Base-by-base conservation (phyloP, 108 stramenopile genomes). In the Nannochloropsis salina region DNA sequence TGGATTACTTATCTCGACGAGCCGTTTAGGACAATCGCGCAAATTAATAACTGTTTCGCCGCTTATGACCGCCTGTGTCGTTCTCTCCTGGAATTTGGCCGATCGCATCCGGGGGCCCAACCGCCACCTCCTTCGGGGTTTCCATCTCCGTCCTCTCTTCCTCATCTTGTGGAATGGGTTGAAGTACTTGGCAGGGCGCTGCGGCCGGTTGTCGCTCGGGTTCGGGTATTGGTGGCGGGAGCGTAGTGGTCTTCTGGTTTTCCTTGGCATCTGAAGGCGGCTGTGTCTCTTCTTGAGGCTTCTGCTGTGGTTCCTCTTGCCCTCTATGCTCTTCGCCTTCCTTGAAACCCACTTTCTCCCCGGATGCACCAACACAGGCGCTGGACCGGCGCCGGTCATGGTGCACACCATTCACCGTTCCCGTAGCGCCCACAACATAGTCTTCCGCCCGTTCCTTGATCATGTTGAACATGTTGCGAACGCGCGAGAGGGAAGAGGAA, bases 361-460 rank as follows among this genome's bases (percentile, higher is more conserved):
- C 61, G 0, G 31, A 31, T 31, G 31, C 31, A 0, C 31, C 31
- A 15, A 0, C 61, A n/a, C 20, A 10, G 12, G 47, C 61, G 61
- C 61, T 74, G 61, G 61, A 74, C 20, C 61, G 61, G n/a, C 61
- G 6, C 61, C 8, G 15, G 20, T 74, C 61, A n/a, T 74, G 61
- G 61, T 74, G 61, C 61, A n/a, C n/a, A 15, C 61, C 8, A 15
- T 15, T 8, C 61, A n/a, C 61, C 61, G 61, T 74, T n/a, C 61
- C 61, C 2, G 61, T 3, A 8, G 61, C n/a, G 15, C 61, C 61
- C 61, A 74, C 61, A 15, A 74, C 61, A 6, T 74, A 74, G 61
- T 74, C 61, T 6, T 74, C 61, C 61, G 61, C 61, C 61, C 61
- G 61, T n/a, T 74, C 61, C 61, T 74, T 74, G 20, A 74, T 74